Percentiles rank a stretch among this genome's conserved stretches.
phyloP scores from a whole-genome alignment of 805 yeast species.

The Cyberlindnera veronae region DNA sequence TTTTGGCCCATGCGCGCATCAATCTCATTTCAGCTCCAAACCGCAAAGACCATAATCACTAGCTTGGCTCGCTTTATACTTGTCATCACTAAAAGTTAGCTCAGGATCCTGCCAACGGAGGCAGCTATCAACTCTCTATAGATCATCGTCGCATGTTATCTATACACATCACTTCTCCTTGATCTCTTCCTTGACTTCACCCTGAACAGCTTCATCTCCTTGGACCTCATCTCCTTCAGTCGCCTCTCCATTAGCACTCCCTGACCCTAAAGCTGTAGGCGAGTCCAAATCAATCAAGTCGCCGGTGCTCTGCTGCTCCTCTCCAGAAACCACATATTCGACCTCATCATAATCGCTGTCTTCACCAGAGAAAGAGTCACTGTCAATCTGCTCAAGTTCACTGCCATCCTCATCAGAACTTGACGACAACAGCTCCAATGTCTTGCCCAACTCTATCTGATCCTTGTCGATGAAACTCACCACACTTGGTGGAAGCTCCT shows the following conservation, averaged over 20 bases:
- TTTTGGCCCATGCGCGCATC: too few species aligned
- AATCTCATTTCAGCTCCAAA: too few species aligned
- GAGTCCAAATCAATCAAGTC: slow-evolving; percentile 5
- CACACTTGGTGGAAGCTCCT: slow-evolving; percentile 25
- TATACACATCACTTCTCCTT: too few species aligned
- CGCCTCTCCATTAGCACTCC: too few species aligned
- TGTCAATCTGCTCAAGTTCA: too few species aligned
- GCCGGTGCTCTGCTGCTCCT: not conserved
- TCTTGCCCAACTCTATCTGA: slow-evolving; percentile 18
- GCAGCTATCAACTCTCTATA: too few species aligned
- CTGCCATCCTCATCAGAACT: slow-evolving; percentile 18
- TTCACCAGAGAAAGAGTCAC: not conserved
- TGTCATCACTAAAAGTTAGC: too few species aligned
- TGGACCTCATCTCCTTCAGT: not conserved
- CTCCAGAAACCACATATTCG: too few species aligned
- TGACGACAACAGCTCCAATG: slow-evolving; percentile 18
- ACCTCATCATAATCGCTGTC: not conserved
- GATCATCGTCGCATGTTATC: too few species aligned
- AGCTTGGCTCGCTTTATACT: too few species aligned
- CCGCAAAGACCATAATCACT: too few species aligned
- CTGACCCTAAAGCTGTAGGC: not conserved
- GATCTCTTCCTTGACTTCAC: not conserved
- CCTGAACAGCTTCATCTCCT: not conserved
- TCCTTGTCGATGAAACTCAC: slow-evolving; percentile 32
- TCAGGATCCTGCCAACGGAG: too few species aligned